phyloP scores from a whole-genome alignment of 345 rosid species.

The Hibiscus mutabilis region DNA sequence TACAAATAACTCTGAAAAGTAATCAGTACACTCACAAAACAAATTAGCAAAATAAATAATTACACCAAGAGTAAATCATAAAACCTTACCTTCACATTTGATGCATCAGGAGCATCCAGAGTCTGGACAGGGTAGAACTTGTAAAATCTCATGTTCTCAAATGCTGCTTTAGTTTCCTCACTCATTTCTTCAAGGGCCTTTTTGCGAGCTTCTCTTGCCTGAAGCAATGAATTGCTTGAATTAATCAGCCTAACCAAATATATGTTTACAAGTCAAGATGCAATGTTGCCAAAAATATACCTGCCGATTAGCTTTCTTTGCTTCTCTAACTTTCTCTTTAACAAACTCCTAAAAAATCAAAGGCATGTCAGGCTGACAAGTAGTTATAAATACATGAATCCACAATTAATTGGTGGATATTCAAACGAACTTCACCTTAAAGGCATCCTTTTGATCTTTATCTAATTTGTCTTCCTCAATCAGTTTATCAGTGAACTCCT shows the following conservation, averaged over 20 bases:
- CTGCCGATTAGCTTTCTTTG: conserved; percentile 80
- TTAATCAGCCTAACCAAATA: conserved; percentile 6
- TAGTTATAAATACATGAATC: neutral
- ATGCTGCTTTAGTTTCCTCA: conserved; percentile 58
- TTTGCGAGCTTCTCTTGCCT: conserved; percentile 87
- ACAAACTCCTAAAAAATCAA: conserved; percentile 54
- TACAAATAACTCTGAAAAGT: neutral
- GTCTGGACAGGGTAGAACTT: conserved; percentile 83
- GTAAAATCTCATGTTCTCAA: conserved; percentile 70
- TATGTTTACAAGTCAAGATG: neutral
- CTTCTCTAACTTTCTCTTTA: conserved; percentile 76
- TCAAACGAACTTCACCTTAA: conserved; percentile 41
- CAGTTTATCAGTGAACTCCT: conserved; percentile 69
- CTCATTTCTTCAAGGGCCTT: conserved; percentile 79
- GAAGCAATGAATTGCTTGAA: conserved; percentile 11
- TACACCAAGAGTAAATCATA: neutral
- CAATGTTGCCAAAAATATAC: conserved; percentile 25
- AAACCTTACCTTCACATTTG: conserved; percentile 51
- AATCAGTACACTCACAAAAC: neutral
- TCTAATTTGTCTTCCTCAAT: conserved; percentile 53
- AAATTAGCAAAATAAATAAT: neutral
- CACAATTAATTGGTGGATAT: conserved; percentile 6
- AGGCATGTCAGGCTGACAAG: neutral
- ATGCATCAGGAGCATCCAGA: conserved; percentile 65
- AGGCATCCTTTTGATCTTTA: conserved; percentile 74